Evolutionary conservation across 257 asterid genomes (phyloP).

Genomic region (Przewalskia tangutica): DNA sequence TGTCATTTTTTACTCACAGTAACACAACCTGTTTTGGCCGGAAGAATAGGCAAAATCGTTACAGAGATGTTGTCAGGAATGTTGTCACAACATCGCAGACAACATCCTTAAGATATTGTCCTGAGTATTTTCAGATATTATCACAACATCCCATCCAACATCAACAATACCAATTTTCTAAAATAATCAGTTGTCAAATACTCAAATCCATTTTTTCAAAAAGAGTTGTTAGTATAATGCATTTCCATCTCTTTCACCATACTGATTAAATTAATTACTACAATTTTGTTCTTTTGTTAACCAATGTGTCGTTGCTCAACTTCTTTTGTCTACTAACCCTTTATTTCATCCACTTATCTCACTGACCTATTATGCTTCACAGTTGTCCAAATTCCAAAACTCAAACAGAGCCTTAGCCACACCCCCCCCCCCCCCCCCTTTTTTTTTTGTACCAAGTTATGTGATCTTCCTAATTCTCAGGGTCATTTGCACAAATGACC

Average conservation of each 20-base stretch:
- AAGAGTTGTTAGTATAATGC: background rate
- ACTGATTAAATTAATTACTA: background rate
- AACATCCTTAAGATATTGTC: too few relatives aligned
- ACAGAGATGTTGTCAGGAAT: too few relatives aligned
- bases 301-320: background rate
- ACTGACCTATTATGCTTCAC: background rate
- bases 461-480: background rate
- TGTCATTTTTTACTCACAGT: too few relatives aligned
- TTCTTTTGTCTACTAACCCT: background rate
- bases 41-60: too few relatives aligned
- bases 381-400: background rate
- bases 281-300: background rate
- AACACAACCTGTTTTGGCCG: too few relatives aligned
- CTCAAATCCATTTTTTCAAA: background rate
- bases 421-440: background rate
- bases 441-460: background rate
- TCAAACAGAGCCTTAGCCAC: background rate
- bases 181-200: background rate
- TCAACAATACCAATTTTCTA: background rate
- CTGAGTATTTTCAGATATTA: too few relatives aligned
- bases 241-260: background rate
- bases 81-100: too few relatives aligned
- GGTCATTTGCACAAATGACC: background rate
- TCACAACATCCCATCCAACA: too few relatives aligned
- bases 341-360: background rate